A percentile compares a stretch with the other conserved stretches of the same genome.
Evolutionary conservation across 371 early-diverging fungal species (phyloP).

Genomic region (Mucor ambiguus): DNA sequence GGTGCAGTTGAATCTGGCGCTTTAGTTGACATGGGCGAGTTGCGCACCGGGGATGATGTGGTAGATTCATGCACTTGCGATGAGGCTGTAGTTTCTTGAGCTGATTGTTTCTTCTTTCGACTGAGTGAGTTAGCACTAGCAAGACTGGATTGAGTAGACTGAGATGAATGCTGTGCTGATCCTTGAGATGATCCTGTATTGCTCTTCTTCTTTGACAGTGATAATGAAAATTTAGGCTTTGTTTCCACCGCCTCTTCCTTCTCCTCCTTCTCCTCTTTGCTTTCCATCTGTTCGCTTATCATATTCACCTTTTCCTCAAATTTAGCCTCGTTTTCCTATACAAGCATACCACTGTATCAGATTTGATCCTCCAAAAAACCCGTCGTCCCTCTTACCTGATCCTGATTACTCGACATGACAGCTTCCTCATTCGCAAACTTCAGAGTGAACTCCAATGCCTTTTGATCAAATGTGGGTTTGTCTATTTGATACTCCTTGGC

Average conservation of each 20-base stretch:
- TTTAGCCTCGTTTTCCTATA: background rate
- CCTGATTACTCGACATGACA: background rate
- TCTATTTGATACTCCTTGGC: slow-evolving; percentile 50
- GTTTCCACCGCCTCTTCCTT: background rate
- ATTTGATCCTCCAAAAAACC: too few relatives aligned
- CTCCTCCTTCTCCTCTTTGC: background rate
- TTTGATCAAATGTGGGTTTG: slow-evolving; percentile 33
- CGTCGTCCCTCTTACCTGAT: background rate
- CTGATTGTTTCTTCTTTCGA: background rate
- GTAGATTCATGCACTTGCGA: too few relatives aligned
- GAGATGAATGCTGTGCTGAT: background rate
- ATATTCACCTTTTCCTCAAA: background rate
- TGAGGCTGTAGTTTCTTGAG: too few relatives aligned
- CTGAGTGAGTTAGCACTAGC: background rate
- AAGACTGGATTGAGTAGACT: background rate
- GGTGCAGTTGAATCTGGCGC: too few relatives aligned
- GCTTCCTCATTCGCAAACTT: slow-evolving; percentile 30
- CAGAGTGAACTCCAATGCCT: slow-evolving; percentile 42
- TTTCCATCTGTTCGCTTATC: background rate
- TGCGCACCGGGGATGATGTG: too few relatives aligned
- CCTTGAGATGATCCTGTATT: background rate
- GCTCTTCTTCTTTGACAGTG: slow-evolving; percentile 21
- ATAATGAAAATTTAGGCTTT: slow-evolving; percentile 1
- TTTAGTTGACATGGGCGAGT: background rate
- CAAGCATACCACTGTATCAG: background rate